phyloP scores from a whole-genome alignment of 805 yeast genomes.

The Metschnikowia anglica region DNA sequence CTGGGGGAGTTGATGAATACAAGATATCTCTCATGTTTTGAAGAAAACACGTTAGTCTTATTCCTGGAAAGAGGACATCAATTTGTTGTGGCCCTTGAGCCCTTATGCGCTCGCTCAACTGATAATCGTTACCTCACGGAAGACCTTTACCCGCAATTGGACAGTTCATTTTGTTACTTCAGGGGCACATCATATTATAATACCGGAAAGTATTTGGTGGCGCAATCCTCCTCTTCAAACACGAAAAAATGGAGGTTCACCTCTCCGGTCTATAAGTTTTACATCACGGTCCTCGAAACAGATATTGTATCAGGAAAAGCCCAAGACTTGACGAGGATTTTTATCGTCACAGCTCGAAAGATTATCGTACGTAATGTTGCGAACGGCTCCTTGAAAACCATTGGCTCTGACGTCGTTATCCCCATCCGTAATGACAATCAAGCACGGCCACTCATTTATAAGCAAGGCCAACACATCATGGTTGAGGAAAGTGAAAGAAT shows the following conservation, averaged over 20 bases:
- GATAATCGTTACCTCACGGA: background rate
- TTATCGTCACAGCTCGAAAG: constrained; percentile 11
- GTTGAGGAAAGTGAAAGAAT: constrained; percentile 13
- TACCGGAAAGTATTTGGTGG: constrained; percentile 1
- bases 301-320: background rate
- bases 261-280: constrained; percentile 4
- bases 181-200: background rate
- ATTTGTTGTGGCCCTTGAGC: background rate
- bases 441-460: constrained; percentile 16
- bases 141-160: background rate
- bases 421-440: constrained; percentile 17
- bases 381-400: background rate
- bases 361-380: constrained; percentile 7
- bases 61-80: constrained; percentile 4
- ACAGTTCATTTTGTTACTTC: background rate
- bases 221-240: background rate
- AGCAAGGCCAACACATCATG: constrained; percentile 8
- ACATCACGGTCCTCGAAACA: background rate
- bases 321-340: background rate
- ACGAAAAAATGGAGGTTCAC: constrained; percentile 3
- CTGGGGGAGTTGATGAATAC: background rate
- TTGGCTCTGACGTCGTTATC: constrained; percentile 2
- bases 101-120: background rate
- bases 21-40: background rate
- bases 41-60: background rate